Percentiles rank a stretch among this genome's conserved stretches.
These are phyloP conservation scores for Huntiella omanensis DNA, from an alignment of 2,329 filamentous ascomycete species.

Conservation along the genomic window DNA sequence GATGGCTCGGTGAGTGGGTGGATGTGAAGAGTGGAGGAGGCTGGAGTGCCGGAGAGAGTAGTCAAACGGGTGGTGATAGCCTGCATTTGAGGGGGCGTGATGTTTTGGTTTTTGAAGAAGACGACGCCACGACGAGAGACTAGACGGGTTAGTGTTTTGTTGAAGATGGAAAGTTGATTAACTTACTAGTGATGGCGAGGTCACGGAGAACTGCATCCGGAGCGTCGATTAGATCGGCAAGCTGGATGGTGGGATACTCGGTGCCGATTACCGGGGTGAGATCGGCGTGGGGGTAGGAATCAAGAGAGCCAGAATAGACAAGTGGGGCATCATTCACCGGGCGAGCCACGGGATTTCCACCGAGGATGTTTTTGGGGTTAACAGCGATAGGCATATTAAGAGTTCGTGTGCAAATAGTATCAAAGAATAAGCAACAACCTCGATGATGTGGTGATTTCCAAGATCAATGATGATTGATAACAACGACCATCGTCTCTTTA, in stretches of 20 bases:
- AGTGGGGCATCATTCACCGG: constrained; percentile 14
- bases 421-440: not conserved
- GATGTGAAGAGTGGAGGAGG: constrained; percentile 38
- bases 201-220: constrained; percentile 38
- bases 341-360: constrained; percentile 6
- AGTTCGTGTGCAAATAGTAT: not conserved
- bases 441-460: not conserved
- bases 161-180: not conserved
- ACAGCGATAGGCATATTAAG: constrained; percentile 7
- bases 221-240: constrained; percentile 30
- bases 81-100: constrained; percentile 41
- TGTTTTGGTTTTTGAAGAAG: constrained; percentile 42
- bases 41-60: constrained; percentile 33
- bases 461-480: not conserved
- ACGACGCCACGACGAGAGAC: constrained; percentile 45
- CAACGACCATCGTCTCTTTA: not conserved
- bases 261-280: constrained; percentile 35
- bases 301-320: constrained; percentile 21
- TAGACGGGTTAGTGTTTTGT: constrained; percentile 15
- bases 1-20: constrained; percentile 37
- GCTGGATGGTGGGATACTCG: constrained; percentile 31
- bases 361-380: constrained; percentile 1
- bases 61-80: constrained; percentile 38
- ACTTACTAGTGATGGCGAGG: constrained; percentile 38
- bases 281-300: constrained; percentile 27